Evolutionary conservation across 2,329 filamentous ascomycete species (phyloP).

Genomic region (Venturia nashicola): DNA sequence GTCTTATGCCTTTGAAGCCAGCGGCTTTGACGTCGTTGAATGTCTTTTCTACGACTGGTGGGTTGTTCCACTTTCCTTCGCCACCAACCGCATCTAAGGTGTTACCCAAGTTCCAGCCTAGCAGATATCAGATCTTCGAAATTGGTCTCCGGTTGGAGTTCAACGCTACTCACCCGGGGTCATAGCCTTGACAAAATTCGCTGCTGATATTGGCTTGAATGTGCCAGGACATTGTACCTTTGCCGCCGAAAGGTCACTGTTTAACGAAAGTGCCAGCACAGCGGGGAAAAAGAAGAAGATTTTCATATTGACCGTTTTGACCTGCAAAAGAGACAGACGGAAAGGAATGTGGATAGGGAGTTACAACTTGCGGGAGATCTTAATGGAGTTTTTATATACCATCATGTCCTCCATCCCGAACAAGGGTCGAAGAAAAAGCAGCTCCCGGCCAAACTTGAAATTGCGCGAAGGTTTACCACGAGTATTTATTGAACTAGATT

Average conservation of each 20-base stretch:
- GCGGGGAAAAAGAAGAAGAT: neutral
- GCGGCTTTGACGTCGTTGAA: conserved; percentile 40
- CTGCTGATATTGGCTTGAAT: conserved; percentile 35
- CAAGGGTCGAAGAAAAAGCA: neutral
- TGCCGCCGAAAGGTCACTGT: neutral
- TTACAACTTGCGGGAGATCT: neutral
- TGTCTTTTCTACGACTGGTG: conserved; percentile 35
- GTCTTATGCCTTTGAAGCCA: conserved; percentile 46
- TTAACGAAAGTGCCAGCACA: neutral
- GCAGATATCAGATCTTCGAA: conserved; percentile 12
- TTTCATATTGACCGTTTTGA: neutral
- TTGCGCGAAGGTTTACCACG: too few relatives aligned
- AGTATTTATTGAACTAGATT: too few relatives aligned
- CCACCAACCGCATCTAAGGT: conserved; percentile 44
- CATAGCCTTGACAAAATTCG: conserved; percentile 34
- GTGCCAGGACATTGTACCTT: conserved; percentile 24
- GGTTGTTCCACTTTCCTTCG: conserved; percentile 49
- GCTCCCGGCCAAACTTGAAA: too few relatives aligned
- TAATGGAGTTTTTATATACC: neutral
- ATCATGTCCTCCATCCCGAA: neutral
- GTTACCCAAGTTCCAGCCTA: conserved; percentile 51
- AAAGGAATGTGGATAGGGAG: neutral
- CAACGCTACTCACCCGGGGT: conserved; percentile 20
- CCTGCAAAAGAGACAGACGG: neutral
- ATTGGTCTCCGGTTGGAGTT: neutral